Evolutionary conservation across 345 rosid species (phyloP), one percentile per base, ranked within the genome.

Genomic region (Iberis pinnata): DNA sequence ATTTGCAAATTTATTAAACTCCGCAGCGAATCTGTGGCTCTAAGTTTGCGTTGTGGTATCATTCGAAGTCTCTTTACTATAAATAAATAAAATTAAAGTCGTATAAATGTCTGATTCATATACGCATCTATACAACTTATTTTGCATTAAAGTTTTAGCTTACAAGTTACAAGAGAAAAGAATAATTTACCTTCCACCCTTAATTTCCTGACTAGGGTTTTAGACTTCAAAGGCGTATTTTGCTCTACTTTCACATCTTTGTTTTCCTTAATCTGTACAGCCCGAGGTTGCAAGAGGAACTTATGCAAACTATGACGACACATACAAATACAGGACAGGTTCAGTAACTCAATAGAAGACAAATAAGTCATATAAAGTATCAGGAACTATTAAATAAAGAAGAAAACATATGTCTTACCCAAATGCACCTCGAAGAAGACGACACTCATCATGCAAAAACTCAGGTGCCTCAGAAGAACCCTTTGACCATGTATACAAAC

Each of bases 381-480:
- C n/a, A n/a, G n/a, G n/a, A n/a, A n/a, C n/a, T n/a, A n/a, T n/a
- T n/a, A n/a, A n/a, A n/a, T n/a, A n/a, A n/a, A 54, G 8, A 57
- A 52, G 50, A 72, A 4, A 13, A 65, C 49, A 53, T n/a, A 22
- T 43, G 49, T 20, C 78, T 20, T 75, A 90, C 98, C 96, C 98
- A 76, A 87, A 92, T 49, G 98, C 96, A 65, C 74, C 81, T 48
- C 96, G 80, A 14, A 92, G 88, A 71, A 83, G 68, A 43, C 86
- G 77, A 56, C 98, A 92, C 70, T 87, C 96, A 54, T 92, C 88
- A 27, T 75, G 73, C 56, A 92, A 77, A 80, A 92, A 92, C 70
- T 81, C 89, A 54, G 96, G 92, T 71, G 98, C 98, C 73, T 87
- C 95, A 10, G 84, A 65, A 69, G 89, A 85, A 35, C 84, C 95